These are phyloP conservation scores for Hysterangium stoloniferum DNA, from an alignment of 768 basidiomycete species.

Conservation along the genomic window DNA sequence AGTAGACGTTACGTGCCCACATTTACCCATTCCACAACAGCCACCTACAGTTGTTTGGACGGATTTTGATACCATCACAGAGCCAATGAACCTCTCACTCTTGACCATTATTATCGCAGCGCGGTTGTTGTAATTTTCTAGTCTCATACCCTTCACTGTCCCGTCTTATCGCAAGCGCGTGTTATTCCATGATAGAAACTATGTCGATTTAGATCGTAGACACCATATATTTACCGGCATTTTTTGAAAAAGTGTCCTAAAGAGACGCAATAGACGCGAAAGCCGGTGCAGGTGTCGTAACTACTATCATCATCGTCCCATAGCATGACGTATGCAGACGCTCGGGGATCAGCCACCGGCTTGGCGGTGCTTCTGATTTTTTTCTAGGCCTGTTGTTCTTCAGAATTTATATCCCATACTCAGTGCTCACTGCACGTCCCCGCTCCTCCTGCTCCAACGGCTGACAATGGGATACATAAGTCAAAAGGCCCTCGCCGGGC, in stretches of 20 bases:
- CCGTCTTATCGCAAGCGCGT: too few species aligned
- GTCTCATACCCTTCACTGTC: too few species aligned
- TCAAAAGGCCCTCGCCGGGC: slow-evolving; percentile 56
- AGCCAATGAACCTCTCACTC: neutral
- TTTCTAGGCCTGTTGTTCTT: neutral
- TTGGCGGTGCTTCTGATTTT: neutral
- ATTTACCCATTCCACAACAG: neutral
- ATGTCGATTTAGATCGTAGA: neutral
- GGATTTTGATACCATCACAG: slow-evolving; percentile 16
- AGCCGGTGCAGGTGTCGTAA: too few species aligned
- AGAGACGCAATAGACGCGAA: neutral
- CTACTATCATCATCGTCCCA: too few species aligned
- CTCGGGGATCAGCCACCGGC: too few species aligned
- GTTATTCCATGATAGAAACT: too few species aligned
- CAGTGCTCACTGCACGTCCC: neutral
- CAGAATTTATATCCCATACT: neutral
- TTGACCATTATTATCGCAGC: neutral
- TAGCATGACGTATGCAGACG: neutral
- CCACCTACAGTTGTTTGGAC: slow-evolving; percentile 18
- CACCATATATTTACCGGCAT: neutral
- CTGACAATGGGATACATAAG: slow-evolving; percentile 57
- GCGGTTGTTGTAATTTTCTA: neutral
- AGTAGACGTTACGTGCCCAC: slow-evolving; percentile 12
- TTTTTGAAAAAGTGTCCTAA: neutral
- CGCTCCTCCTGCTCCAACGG: too few species aligned